Base-by-base conservation (phyloP, 805 yeast species). In the Barnettozyma vustinii region DNA sequence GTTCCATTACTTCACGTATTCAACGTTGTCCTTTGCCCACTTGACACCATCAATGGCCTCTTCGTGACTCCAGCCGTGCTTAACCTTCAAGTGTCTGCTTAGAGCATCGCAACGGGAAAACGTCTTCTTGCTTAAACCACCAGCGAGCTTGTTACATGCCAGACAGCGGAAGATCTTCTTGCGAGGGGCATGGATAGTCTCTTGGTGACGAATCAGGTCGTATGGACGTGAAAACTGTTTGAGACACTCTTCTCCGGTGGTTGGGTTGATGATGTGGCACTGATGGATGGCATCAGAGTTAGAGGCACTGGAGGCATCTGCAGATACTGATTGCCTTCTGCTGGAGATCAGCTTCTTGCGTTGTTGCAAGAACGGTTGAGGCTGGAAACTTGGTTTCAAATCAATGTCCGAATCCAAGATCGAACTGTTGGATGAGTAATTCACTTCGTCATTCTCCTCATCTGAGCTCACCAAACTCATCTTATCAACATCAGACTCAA, bases 91-190 rank as follows among this genome's bases (percentile, higher is more conserved):
- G 66, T 92, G 99, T 64, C 97, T 81, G 16, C 96, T 87, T 53
- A 92, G 75, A 1, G 99, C 97, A 68, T 92, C 99, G 63, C 90
- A 85, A 53, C 99, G 79, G 48, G 96, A 86, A 62, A 94, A 92
- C 1, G 96, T 89, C 71, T 92, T 83, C 47, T 69, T 70, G 23
- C 73, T 71, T 40, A 66, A 64, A 13, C 67, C 64, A 18, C 74
- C 74, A 26, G 67, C 62, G 2, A 70, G 67, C 47, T 64, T 58
- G 20, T 69, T 94, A 69, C 99, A 92, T 41, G 85, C 82, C 57
- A 81, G 82, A 67, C 99, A 92, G 63, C 86, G 82, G 72, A 83
- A 94, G 44, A 85, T 81, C 59, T 86, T 86, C 68, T 92, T 85
- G 64, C 84, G 85, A 43, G 86, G 76, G 1, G 97, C 94, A 66